Percentiles rank a stretch among this genome's conserved stretches.
These are phyloP conservation scores for Cyberlindnera subsufficiens DNA, from an alignment of 805 yeast species.

Conservation along the genomic window DNA sequence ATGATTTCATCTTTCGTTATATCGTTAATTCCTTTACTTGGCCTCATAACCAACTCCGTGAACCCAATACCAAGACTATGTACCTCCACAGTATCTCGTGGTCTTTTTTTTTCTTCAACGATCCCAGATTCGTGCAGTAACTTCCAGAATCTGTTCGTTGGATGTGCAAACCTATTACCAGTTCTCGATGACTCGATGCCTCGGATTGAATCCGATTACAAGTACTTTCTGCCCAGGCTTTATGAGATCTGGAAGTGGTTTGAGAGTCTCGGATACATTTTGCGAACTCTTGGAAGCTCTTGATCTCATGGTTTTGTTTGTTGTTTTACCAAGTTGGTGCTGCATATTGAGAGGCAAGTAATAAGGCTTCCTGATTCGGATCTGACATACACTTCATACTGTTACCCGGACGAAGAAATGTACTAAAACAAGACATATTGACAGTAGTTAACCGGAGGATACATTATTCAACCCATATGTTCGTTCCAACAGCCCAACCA, in stretches of 20 bases:
- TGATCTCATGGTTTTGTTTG: no score
- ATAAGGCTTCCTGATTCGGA: no score
- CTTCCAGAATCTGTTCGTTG: constrained; percentile 63
- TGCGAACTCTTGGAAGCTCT: no score
- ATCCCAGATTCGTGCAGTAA: constrained; percentile 48
- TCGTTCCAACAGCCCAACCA: no score
- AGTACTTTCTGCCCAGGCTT: constrained; percentile 31
- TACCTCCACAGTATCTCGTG: constrained; percentile 33
- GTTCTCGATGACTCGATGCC: constrained; percentile 52
- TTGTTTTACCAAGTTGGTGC: no score
- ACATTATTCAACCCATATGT: no score
- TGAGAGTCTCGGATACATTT: constrained; percentile 1
- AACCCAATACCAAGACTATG: constrained; percentile 51
- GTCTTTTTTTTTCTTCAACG: constrained; percentile 26
- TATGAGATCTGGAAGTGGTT: constrained; percentile 21
- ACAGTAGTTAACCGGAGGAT: no score
- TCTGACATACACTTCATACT: no score
- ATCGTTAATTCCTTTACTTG: constrained; percentile 55
- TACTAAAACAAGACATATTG: no score
- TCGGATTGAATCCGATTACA: constrained; percentile 69
- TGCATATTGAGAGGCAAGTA: no score
- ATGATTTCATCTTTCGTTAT: constrained; percentile 46
- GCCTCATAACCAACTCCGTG: constrained; percentile 62
- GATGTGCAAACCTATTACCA: constrained; percentile 74
- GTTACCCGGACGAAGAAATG: no score